These are phyloP conservation scores for Tylopilus felleus DNA, from an alignment of 768 basidiomycete species.

Conservation along the genomic window DNA sequence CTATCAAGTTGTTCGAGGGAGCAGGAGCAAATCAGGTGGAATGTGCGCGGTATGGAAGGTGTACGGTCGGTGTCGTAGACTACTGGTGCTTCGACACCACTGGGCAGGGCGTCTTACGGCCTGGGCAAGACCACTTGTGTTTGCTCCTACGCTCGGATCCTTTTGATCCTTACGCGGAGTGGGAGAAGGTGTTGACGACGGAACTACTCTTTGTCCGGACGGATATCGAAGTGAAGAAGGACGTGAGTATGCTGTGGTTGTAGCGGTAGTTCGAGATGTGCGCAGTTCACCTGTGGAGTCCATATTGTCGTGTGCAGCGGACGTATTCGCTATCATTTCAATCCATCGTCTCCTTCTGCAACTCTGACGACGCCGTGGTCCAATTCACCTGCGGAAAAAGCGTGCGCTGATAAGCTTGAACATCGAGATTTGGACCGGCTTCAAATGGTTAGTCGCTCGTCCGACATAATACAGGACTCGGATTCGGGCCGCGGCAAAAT, in stretches of 20 bases:
- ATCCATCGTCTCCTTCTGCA: no score
- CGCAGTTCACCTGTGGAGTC: neutral
- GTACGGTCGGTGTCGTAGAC: constrained; percentile 27
- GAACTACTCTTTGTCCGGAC: constrained; percentile 27
- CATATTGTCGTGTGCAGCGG: no score
- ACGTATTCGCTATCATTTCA: no score
- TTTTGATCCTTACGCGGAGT: constrained; percentile 27
- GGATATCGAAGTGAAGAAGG: constrained; percentile 15
- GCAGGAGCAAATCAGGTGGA: constrained; percentile 5
- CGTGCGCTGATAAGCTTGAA: neutral
- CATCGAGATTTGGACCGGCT: neutral
- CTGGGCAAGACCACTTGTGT: constrained; percentile 29
- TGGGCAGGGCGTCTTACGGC: constrained; percentile 21
- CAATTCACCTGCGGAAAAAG: neutral
- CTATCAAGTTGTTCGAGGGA: constrained; percentile 18
- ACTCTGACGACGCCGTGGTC: neutral
- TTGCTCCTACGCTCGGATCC: constrained; percentile 28
- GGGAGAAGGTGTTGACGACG: constrained; percentile 25
- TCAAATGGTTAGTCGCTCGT: neutral
- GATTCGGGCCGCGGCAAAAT: neutral
- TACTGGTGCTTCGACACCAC: constrained; percentile 33
- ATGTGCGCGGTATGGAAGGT: constrained; percentile 16
- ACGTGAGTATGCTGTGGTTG: constrained; percentile 24
- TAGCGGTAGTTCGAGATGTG: neutral
- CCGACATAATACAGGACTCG: neutral